These are phyloP conservation scores for Elongisporangium prolatum DNA, from an alignment of 352 stramenopile species.

Conservation along the genomic window DNA sequence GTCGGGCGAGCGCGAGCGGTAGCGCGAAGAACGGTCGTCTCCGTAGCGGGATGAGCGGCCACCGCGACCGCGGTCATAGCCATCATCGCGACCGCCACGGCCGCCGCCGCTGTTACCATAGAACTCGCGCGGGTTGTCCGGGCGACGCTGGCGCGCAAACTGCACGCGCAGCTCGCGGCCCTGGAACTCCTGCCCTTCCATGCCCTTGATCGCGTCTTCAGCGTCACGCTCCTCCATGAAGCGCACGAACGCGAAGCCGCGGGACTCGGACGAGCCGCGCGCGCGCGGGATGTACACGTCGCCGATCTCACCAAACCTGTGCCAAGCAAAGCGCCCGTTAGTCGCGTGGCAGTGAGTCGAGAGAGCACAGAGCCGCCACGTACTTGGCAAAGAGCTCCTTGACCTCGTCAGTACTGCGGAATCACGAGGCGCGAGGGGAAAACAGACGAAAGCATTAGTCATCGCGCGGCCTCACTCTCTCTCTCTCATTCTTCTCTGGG, in stretches of 20 bases:
- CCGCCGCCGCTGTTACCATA: constrained; percentile 36
- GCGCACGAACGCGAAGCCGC: constrained; percentile 84
- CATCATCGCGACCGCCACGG: constrained; percentile 16
- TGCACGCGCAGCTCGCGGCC: constrained; percentile 68
- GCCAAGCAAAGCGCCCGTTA: too few species aligned
- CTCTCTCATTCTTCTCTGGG: background rate
- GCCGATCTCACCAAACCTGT: constrained; percentile 65
- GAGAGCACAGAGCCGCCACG: too few species aligned
- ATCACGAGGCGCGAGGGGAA: background rate
- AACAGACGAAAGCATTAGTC: constrained; percentile 1
- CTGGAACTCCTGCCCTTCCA: constrained; percentile 72
- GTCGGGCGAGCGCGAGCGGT: constrained; percentile 37
- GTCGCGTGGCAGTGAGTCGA: too few species aligned
- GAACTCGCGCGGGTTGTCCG: constrained; percentile 73
- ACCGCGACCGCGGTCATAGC: constrained; percentile 16
- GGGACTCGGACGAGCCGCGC: constrained; percentile 69
- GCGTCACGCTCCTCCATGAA: constrained; percentile 87
- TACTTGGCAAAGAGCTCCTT: constrained; percentile 70
- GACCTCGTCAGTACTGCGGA: constrained; percentile 36
- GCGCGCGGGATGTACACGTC: constrained; percentile 83
- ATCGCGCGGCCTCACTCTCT: background rate
- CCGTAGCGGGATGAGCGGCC: constrained; percentile 24
- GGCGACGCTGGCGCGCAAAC: constrained; percentile 72
- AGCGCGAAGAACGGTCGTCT: constrained; percentile 25
- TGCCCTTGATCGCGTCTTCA: constrained; percentile 79